A percentile compares a stretch with the other conserved stretches of the same genome.
Conservation (phyloP, 805 yeast genomes). For the Wickerhamomyces bisporus region DNA sequence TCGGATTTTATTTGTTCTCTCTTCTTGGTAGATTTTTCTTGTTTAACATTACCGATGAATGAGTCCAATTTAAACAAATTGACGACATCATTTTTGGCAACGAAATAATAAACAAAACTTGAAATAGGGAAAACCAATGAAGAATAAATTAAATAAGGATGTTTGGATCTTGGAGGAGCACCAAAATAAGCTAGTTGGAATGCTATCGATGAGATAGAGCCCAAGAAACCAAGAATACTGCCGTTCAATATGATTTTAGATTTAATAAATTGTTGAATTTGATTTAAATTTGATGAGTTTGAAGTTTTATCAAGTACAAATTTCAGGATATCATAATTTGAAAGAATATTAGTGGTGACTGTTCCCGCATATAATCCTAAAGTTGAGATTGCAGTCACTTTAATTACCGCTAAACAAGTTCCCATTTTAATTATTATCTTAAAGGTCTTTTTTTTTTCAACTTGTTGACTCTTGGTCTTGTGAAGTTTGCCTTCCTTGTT, state of each 20-base stretch:
- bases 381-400: slow-evolving; percentile 60
- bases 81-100: slow-evolving; percentile 6
- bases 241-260: slow-evolving; percentile 19
- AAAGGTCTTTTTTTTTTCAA: neutral
- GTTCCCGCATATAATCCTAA: slow-evolving; percentile 60
- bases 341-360: slow-evolving; percentile 31
- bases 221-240: slow-evolving; percentile 30
- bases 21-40: slow-evolving; percentile 1
- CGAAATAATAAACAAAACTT: slow-evolving; percentile 9
- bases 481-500: neutral
- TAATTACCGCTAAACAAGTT: slow-evolving; percentile 50
- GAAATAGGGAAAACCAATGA: slow-evolving; percentile 23
- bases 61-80: slow-evolving; percentile 7
- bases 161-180: slow-evolving; percentile 53
- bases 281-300: slow-evolving; percentile 24
- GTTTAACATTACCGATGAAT: slow-evolving; percentile 5
- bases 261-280: slow-evolving; percentile 17
- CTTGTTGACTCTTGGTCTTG: neutral
- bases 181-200: slow-evolving; percentile 51
- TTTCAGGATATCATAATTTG: slow-evolving; percentile 17
- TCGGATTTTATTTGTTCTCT: slow-evolving; percentile 30
- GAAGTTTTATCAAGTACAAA: slow-evolving; percentile 29
- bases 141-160: slow-evolving; percentile 64
- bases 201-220: slow-evolving; percentile 43
- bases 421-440: slow-evolving; percentile 33